Evolutionary conservation across 1,139 yeast genomes (phyloP).

Genomic region (Blastobotrys buckinghamii): DNA sequence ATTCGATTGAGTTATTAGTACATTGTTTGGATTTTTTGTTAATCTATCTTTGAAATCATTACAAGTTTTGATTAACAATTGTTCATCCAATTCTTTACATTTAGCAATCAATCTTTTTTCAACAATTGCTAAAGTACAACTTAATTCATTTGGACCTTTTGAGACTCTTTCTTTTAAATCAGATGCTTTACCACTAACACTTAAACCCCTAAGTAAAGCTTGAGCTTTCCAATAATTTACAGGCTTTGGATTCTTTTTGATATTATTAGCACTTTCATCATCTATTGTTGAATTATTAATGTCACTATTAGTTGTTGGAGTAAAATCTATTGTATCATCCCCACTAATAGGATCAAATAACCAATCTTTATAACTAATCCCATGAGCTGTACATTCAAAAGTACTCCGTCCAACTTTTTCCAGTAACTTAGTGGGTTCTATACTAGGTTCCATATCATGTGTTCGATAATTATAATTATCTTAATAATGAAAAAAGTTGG

Average conservation of each 20-base stretch:
- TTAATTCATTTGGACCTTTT: slow-evolving; percentile 2
- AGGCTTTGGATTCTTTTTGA: neutral
- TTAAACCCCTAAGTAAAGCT: slow-evolving; percentile 1
- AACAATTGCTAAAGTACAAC: slow-evolving; percentile 4
- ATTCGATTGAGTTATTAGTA: neutral
- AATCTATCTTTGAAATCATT: neutral
- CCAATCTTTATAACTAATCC: slow-evolving; percentile 5
- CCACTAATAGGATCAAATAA: slow-evolving; percentile 4
- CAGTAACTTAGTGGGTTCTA: slow-evolving; percentile 1
- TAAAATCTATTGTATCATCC: neutral
- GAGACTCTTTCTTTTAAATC: neutral
- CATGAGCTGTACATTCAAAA: slow-evolving; percentile 4
- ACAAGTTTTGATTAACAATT: neutral
- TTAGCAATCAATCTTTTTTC: neutral
- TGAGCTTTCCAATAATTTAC: slow-evolving; percentile 7
- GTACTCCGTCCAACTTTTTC: slow-evolving; percentile 7
- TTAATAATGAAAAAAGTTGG: too few species aligned
- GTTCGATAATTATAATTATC: too few species aligned
- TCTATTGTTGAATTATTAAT: too few species aligned
- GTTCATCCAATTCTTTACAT: neutral
- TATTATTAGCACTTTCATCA: neutral
- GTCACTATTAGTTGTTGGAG: neutral
- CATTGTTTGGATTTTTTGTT: neutral
- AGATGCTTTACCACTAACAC: slow-evolving; percentile 2
- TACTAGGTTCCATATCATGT: slow-evolving; percentile 6